phyloP scores from a whole-genome alignment of 2,329 filamentous ascomycete species.

The Pyrenophora teres region DNA sequence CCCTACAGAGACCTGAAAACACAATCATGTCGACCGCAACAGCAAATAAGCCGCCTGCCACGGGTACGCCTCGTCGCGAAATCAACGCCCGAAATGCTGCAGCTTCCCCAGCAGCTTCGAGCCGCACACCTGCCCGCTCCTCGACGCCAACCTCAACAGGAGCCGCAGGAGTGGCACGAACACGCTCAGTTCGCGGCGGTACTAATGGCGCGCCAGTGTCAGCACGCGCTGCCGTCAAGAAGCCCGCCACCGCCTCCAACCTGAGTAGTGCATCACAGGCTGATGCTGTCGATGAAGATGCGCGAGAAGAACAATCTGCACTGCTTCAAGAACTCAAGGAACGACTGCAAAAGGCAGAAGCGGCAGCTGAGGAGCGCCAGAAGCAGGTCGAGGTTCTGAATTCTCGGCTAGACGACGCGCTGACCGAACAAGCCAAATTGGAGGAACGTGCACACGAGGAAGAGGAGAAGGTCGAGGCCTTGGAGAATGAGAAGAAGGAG shows the following conservation, averaged over 20 bases:
- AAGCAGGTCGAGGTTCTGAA: slow-evolving; percentile 87
- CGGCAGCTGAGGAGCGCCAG: slow-evolving; percentile 74
- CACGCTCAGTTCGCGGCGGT: slow-evolving; percentile 39
- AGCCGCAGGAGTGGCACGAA: slow-evolving; percentile 36
- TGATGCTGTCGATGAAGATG: slow-evolving; percentile 61
- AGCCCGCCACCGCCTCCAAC: slow-evolving; percentile 41
- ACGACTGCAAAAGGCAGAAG: slow-evolving; percentile 79
- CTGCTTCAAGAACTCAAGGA: slow-evolving; percentile 84
- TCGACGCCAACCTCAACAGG: slow-evolving; percentile 38
- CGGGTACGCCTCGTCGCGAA: slow-evolving; percentile 38
- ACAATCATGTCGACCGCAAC: slow-evolving; percentile 42
- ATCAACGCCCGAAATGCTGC: slow-evolving; percentile 26
- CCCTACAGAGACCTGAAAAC: slow-evolving; percentile 8
- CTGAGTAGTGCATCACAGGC: slow-evolving; percentile 45
- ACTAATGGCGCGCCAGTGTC: slow-evolving; percentile 45
- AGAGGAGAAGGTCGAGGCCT: slow-evolving; percentile 78
- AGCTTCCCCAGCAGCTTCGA: slow-evolving; percentile 39
- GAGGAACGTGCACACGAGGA: slow-evolving; percentile 88
- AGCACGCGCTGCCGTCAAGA: slow-evolving; percentile 46
- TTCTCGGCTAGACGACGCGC: slow-evolving; percentile 80
- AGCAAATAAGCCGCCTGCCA: slow-evolving; percentile 43
- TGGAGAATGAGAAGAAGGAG: slow-evolving; percentile 86
- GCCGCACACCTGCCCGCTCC: slow-evolving; percentile 38
- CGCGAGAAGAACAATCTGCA: slow-evolving; percentile 77
- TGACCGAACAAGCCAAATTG: slow-evolving; percentile 79